A percentile compares a stretch with the other conserved stretches of the same genome.
These are phyloP conservation scores for Euphrasia arctica DNA, from an alignment of 305 asterid species.

Conservation along the genomic window DNA sequence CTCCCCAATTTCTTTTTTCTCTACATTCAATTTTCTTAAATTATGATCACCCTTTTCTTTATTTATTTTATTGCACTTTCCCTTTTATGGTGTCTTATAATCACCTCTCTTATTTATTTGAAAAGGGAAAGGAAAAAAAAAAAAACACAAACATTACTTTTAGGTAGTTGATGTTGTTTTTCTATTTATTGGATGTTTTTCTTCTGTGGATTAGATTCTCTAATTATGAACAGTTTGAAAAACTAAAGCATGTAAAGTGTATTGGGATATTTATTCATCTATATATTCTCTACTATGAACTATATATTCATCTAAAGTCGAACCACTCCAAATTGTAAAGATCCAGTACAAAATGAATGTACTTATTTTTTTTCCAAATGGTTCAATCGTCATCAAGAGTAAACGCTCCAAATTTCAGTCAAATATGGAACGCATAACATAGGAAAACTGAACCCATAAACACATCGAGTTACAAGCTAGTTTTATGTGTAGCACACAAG, in stretches of 20 bases:
- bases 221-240: constrained; percentile 33
- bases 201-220: constrained; percentile 27
- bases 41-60: constrained; percentile 21
- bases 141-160: not conserved
- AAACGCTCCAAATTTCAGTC: too few relatives aligned
- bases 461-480: too few relatives aligned
- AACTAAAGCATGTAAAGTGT: constrained; percentile 27
- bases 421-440: too few relatives aligned
- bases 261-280: constrained; percentile 7
- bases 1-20: not conserved
- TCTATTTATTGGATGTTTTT: constrained; percentile 16
- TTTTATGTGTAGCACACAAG: too few relatives aligned
- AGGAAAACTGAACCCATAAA: too few relatives aligned
- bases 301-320: too few relatives aligned
- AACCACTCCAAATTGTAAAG: too few relatives aligned
- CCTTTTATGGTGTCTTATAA: not conserved
- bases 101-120: not conserved
- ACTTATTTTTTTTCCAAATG: too few relatives aligned
- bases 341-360: too few relatives aligned
- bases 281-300: too few relatives aligned
- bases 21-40: constrained; percentile 14
- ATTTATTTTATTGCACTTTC: not conserved
- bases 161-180: constrained; percentile 27
- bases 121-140: not conserved
- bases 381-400: too few relatives aligned